phyloP scores from a whole-genome alignment of 441 rosid species.

The Erysimum pusillum region DNA sequence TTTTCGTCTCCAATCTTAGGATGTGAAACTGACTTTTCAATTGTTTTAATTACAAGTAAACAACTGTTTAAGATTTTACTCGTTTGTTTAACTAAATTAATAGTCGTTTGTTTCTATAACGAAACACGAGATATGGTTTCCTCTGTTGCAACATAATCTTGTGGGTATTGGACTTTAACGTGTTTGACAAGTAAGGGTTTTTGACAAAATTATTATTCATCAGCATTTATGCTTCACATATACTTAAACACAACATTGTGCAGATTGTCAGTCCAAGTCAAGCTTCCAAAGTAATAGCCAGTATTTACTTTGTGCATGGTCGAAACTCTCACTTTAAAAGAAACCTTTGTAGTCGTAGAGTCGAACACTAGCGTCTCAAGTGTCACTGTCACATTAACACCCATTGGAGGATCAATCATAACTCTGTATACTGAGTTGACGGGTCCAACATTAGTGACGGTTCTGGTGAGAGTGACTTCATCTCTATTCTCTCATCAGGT shows the following conservation, averaged over 20 bases:
- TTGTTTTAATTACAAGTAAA: no score
- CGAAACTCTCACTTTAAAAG: slow-evolving; percentile 48
- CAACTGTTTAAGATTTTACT: no score
- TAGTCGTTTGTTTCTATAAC: no score
- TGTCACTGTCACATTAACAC: slow-evolving; percentile 52
- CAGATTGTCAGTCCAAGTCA: slow-evolving; percentile 60
- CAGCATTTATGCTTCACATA: neutral
- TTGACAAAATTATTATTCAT: neutral
- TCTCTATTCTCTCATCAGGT: slow-evolving; percentile 61
- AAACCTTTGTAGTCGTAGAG: slow-evolving; percentile 27
- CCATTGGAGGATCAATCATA: slow-evolving; percentile 53
- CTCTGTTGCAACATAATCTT: no score
- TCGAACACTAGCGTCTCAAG: slow-evolving; percentile 56
- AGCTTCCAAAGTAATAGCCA: slow-evolving; percentile 61
- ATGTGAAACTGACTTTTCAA: no score
- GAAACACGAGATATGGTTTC: no score
- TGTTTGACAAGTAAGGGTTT: no score
- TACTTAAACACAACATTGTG: slow-evolving; percentile 39
- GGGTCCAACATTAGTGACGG: slow-evolving; percentile 67
- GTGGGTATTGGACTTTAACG: no score
- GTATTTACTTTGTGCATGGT: slow-evolving; percentile 41
- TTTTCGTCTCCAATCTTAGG: no score
- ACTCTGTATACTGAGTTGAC: slow-evolving; percentile 53
- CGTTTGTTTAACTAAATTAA: no score
- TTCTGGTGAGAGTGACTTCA: slow-evolving; percentile 56